Conservation (phyloP, 208 protist species). For the Wallacemonas sp. region DNA sequence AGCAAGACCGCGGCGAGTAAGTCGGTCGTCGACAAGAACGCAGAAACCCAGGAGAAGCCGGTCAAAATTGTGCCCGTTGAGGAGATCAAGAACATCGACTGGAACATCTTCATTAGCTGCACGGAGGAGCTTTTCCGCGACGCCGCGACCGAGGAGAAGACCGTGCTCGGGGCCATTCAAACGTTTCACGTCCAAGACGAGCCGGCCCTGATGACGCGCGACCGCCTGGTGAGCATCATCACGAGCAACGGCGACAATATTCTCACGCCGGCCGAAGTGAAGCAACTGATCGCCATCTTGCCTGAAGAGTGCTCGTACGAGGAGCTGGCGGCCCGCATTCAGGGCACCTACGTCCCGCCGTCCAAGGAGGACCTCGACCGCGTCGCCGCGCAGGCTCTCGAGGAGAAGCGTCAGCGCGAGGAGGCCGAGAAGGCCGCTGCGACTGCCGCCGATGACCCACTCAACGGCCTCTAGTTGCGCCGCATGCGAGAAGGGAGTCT, state of each 20-base stretch:
- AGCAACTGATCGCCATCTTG: constrained; percentile 52
- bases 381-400: constrained; percentile 38
- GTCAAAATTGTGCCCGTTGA: constrained; percentile 74
- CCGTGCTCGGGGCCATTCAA: constrained; percentile 61
- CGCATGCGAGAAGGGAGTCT: too few species aligned
- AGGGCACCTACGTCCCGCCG: constrained; percentile 80
- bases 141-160: constrained; percentile 59
- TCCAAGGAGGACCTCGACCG: constrained; percentile 76
- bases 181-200: constrained; percentile 40
- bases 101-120: constrained; percentile 92
- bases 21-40: constrained; percentile 35
- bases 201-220: constrained; percentile 37
- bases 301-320: constrained; percentile 50
- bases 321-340: constrained; percentile 80
- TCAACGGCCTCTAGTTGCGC: constrained; percentile 32
- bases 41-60: constrained; percentile 34
- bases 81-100: constrained; percentile 93
- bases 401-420: constrained; percentile 46
- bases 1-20: constrained; percentile 33
- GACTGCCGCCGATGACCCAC: constrained; percentile 35
- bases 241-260: constrained; percentile 85
- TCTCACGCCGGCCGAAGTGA: constrained; percentile 75
- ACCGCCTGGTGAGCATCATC: constrained; percentile 60
- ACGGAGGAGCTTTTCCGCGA: constrained; percentile 83
- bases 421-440: constrained; percentile 38